Percentiles rank a stretch among this genome's conserved stretches.
phyloP scores from a whole-genome alignment of 495 filamentous ascomycete genomes.

The Xylaria grammica region DNA sequence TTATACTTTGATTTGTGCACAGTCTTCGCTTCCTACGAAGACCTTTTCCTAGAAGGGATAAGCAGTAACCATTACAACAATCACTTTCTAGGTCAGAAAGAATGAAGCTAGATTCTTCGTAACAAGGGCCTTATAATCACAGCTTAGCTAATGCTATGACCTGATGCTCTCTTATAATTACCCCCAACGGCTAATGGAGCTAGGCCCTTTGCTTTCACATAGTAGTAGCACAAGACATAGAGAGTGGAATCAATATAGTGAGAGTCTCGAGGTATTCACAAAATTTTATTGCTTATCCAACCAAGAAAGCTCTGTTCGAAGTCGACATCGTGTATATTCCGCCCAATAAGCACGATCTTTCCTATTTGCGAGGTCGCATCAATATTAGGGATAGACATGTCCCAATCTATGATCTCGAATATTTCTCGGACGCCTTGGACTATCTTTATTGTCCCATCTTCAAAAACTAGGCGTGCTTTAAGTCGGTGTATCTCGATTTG shows the following conservation, averaged over 20 bases:
- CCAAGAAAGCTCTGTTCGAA: slow-evolving; percentile 48
- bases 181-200: no score
- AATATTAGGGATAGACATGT: slow-evolving; percentile 32
- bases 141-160: no score
- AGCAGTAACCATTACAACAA: no score
- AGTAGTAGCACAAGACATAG: neutral
- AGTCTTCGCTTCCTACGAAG: neutral
- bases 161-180: no score
- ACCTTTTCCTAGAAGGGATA: no score
- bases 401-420: slow-evolving; percentile 83
- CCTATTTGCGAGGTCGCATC: slow-evolving; percentile 45
- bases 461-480: slow-evolving; percentile 74
- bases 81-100: no score
- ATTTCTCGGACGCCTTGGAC: slow-evolving; percentile 92
- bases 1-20: slow-evolving; percentile 7
- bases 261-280: neutral
- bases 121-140: no score
- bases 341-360: slow-evolving; percentile 83
- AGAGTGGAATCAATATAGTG: neutral
- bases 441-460: slow-evolving; percentile 69
- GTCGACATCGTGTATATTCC: slow-evolving; percentile 59
- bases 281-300: slow-evolving; percentile 22
- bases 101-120: no score
- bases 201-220: no score
- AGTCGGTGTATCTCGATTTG: slow-evolving; percentile 80